These are phyloP conservation scores for Uronychia setigera DNA, from an alignment of 73 alveolate species.

Conservation along the genomic window DNA sequence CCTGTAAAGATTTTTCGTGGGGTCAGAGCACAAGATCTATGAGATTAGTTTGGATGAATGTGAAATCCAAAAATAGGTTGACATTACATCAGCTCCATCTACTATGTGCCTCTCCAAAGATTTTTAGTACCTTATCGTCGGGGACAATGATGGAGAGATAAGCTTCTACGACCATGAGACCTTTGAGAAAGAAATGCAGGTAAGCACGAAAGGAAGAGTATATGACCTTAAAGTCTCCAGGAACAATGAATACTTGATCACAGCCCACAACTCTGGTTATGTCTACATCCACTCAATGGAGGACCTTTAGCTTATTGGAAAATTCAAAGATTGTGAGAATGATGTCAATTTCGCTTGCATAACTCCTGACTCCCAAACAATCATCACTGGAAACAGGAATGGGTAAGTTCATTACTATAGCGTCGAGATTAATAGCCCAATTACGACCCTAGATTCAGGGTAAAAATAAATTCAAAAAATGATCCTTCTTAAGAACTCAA, in stretches of 20 bases:
- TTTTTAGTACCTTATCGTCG: not conserved
- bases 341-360: not conserved
- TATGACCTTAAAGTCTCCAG: not conserved
- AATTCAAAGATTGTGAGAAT: not conserved
- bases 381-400: not conserved
- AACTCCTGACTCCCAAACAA: not conserved
- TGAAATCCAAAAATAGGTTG: no score
- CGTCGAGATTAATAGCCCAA: not conserved
- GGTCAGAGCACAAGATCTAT: not conserved
- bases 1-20: not conserved
- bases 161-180: not conserved
- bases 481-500: not conserved
- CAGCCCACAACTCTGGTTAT: not conserved
- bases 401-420: not conserved
- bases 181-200: no score
- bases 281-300: not conserved
- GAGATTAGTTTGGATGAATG: no score
- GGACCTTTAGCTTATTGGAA: not conserved
- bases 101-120: not conserved
- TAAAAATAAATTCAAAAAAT: no score
- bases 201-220: not conserved
- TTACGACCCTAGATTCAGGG: not conserved
- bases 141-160: not conserved
- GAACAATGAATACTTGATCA: not conserved
- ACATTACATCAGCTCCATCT: no score